Evolutionary conservation across 2,329 filamentous ascomycete genomes (phyloP), one percentile per base, ranked within the genome.

Genomic region (Ilyonectria robusta): DNA sequence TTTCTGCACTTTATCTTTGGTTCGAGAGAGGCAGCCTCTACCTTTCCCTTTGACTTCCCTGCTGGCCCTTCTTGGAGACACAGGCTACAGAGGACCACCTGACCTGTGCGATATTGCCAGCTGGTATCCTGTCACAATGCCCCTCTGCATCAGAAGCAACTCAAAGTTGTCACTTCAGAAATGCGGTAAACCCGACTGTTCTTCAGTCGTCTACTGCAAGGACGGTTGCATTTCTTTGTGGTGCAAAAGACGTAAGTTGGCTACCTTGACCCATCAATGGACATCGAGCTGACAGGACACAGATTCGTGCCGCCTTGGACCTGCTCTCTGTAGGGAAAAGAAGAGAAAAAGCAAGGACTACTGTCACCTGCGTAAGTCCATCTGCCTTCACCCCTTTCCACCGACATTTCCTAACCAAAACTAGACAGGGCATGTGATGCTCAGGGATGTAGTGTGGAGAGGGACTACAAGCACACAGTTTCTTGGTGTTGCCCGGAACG

Each of bases 401-500:
- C 5, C 8, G 7, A n/a, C 40, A 42, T 8, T 23, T 13, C 10
- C 51, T 62, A 44, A 62, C 37, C 26, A 26, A 40, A 31, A 37
- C 6, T 15, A 62, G 59, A 62, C 15, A 29, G 37, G 11, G 37
- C 53, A 10, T 62, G 59, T 46, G 42, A 56, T 21, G 31, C 33
- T 6, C 42, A 31, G 10, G 26, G 21, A 17, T 62, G 59, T 33
- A 31, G 42, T 3, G 33, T 42, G 2, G 19, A 31, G 8, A 50
- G 59, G 33, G n/a, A 21, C 9, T 13, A 23, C 2, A 56, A 42
- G 31, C 50, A 6, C 19, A 33, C 42, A 2, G 31, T 44, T 31
- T 48, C 59, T 17, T 62, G 59, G 59, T 62, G 59, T 10, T 62
- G 59, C n/a, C 33, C 26, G n/a, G 46, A 8, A 15, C 59, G 59